Percentiles rank a stretch among this genome's conserved stretches.
These are phyloP conservation scores for Ophiostoma australiae DNA, from an alignment of 2,329 filamentous ascomycete genomes.

Conservation along the genomic window DNA sequence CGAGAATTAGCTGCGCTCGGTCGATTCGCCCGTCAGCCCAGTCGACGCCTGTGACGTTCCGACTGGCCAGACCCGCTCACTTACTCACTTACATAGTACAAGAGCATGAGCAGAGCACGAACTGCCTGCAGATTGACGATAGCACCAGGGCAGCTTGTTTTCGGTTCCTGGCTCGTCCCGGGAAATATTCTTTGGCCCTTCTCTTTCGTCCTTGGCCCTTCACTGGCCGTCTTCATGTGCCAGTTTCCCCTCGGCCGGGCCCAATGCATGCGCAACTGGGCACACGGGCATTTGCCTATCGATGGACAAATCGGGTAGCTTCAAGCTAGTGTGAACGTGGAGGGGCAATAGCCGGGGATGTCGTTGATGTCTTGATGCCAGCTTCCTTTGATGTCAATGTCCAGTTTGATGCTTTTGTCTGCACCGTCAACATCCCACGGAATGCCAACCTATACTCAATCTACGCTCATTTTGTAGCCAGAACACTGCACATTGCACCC, in stretches of 20 bases:
- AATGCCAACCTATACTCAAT: neutral
- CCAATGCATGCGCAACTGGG: neutral
- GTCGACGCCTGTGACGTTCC: neutral
- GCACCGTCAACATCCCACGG: neutral
- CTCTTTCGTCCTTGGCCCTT: neutral
- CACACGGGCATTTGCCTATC: slow-evolving; percentile 20
- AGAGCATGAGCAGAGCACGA: no score
- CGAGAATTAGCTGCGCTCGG: slow-evolving; percentile 11
- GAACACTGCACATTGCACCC: neutral
- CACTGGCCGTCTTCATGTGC: neutral
- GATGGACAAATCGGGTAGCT: slow-evolving; percentile 18
- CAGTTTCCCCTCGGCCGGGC: slow-evolving; percentile 32
- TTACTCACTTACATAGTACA: neutral
- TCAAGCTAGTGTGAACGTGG: slow-evolving; percentile 1
- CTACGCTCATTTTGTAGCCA: neutral
- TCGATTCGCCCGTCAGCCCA: slow-evolving; percentile 1
- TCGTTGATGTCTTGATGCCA: neutral
- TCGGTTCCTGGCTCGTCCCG: slow-evolving; percentile 24
- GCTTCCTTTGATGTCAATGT: no score
- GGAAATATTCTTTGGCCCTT: slow-evolving; percentile 30
- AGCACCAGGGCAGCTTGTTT: neutral
- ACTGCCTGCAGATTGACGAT: neutral
- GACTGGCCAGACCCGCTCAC: slow-evolving; percentile 12
- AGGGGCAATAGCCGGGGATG: slow-evolving; percentile 21
- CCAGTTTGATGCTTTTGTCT: neutral